Base-by-base conservation (phyloP, 208 protist genomes). In the Wallacemonas sp. region DNA sequence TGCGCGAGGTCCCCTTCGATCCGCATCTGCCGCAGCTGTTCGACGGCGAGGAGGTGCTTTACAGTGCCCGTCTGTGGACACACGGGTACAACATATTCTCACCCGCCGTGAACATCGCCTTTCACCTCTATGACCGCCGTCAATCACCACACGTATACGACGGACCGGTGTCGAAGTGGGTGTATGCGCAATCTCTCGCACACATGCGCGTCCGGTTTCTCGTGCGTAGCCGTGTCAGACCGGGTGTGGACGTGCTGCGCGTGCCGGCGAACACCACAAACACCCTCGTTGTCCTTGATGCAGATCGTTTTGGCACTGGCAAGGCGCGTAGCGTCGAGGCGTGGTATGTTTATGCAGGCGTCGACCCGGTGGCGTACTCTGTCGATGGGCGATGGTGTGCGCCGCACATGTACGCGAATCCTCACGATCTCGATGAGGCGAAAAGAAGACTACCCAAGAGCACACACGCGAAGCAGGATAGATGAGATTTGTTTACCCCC, bases 21-120 rank as follows among this genome's bases (percentile, higher is more conserved):
- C 95, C 95, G 31, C 85, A 97, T 62, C 71, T 98, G n/a, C 62
- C 70, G 14, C 84, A 94, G 60, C 54, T 98, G 28, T 98, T 98
- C 62, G 92, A 98, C 60, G 96, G 96, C 2, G 96, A 98, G 73
- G 96, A 97, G 71, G 82, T 94, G 15, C 60, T 94, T 41, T 95
- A 91, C 77, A 73, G 79, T 15, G 66, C 86, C 46, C 78, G 93
- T 2, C 44, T 97, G 54, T 98, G 86, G 81, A 98, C 95, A 8
- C 85, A 96, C 67, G 91, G 93, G 6, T 98, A 88, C 70, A 88
- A 95, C 63, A 82, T 98, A 19, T 96, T 89, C 70, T 82, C 80
- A 8, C 95, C 95, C 0, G 66, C 60, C 11, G 62, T 61, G 24
- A 79, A 84, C 19, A 45, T 97, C 11, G 76, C 82, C 24, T 97